Evolutionary conservation across 176 grass and related monocot genomes (phyloP), one percentile per base, ranked within the genome.

Genomic region (Hordeum vulgare): DNA sequence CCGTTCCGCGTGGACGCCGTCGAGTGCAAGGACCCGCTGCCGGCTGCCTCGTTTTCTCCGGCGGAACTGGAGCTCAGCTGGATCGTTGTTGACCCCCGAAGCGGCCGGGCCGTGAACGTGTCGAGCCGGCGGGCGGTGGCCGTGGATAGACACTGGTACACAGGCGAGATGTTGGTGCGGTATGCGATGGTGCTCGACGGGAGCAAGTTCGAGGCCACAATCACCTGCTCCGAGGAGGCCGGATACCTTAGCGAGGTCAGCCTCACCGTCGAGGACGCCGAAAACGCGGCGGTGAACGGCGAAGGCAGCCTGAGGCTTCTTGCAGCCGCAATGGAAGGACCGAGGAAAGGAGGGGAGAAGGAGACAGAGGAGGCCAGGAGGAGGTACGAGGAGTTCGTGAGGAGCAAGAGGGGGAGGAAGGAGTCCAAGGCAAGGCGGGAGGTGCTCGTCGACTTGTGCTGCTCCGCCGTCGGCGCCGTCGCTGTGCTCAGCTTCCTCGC

Each of bases 1-100:
- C 90, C 90, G 10, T 92, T 92, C 84, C 26, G 76, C 42, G 61
- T 92, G 76, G 90, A 92, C 81, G 87, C 51, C 18, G 18, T 56
- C 51, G 51, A 56, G 51, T 56, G 51, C 51, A 56, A 56, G 51
- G 51, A 56, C n/a, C 68, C 84, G 31, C 20, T 21, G 63, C n/a
- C 77, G 15, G 11, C 73, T 3, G 15, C 66, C 21, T 9, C 54
- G 33, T 6, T 29, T 7, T 18, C 90, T 3, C 80, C 90, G 1
- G 87, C 77, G 9, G 87, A 89, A 10, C 44, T 92, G 63, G 85
- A 82, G 61, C 80, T 92, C 12, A 92, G 84, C 87, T 92, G 90
- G 90, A 21, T 87, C 9, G 18, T 81, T 12, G 20, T 89, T 33
- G 90, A 92, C 80, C 51, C 51, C 51, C 51, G 51, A 56, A 21